A percentile compares a stretch with the other conserved stretches of the same genome.
These are phyloP conservation scores for Aaosphaeria pasadenensis DNA, from an alignment of 2,329 filamentous ascomycete genomes.

Conservation along the genomic window DNA sequence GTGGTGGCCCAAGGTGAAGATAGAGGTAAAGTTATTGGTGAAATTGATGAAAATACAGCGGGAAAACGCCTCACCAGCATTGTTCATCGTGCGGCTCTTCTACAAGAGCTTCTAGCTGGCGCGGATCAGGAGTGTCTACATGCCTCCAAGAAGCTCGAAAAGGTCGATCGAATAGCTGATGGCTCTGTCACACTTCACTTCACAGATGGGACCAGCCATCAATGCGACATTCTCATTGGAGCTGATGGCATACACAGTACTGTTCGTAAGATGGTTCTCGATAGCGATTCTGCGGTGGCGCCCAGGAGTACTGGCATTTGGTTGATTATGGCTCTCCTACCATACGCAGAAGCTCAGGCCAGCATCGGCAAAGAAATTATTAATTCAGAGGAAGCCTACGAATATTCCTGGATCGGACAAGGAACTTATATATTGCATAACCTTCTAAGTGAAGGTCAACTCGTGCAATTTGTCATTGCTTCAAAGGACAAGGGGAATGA, in stretches of 20 bases:
- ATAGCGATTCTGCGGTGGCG: not conserved
- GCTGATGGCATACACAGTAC: slow-evolving; percentile 1
- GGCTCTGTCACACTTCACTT: not conserved
- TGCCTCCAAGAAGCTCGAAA: not conserved
- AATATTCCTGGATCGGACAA: not conserved
- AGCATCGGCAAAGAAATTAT: not conserved
- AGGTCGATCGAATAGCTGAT: not conserved
- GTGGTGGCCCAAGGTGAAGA: not conserved
- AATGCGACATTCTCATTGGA: not conserved
- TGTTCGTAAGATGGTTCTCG: not conserved
- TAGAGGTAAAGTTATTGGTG: not conserved
- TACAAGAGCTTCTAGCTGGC: no score
- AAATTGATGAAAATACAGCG: not conserved
- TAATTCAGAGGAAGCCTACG: not conserved
- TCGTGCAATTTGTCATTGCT: not conserved
- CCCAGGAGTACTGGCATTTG: not conserved
- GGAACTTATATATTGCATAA: not conserved
- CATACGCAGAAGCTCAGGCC: not conserved
- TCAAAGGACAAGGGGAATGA: not conserved
- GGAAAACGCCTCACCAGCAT: not conserved
- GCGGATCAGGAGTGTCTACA: not conserved
- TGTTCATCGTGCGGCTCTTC: not conserved
- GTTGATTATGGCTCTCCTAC: not conserved
- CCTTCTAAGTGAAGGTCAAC: not conserved
- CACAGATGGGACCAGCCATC: not conserved